Evolutionary conservation across 2,329 filamentous ascomycete species (phyloP).

Genomic region (Stemphylium vesicarium): DNA sequence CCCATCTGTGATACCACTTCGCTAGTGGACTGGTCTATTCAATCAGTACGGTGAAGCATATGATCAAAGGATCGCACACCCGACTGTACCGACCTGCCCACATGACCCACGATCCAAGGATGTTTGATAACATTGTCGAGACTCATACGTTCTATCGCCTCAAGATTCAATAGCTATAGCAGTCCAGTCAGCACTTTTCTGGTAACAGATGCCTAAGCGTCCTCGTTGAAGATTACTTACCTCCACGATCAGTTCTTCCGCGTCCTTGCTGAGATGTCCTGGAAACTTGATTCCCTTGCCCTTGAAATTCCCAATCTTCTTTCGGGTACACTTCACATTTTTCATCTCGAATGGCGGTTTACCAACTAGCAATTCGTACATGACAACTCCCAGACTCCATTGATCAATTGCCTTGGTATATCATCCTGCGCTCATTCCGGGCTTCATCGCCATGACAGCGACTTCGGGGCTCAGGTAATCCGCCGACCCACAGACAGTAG

Average conservation of each 20-base stretch:
- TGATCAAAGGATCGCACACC: slow-evolving; percentile 4
- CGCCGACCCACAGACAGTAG: slow-evolving; percentile 92
- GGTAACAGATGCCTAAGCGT: not conserved
- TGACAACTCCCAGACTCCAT: slow-evolving; percentile 92
- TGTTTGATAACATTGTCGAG: slow-evolving; percentile 84
- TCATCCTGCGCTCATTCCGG: slow-evolving; percentile 73
- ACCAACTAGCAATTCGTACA: slow-evolving; percentile 90
- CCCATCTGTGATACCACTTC: not conserved
- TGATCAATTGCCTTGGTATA: slow-evolving; percentile 93
- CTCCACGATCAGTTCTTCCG: slow-evolving; percentile 74
- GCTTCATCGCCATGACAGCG: slow-evolving; percentile 57
- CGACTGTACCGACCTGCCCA: slow-evolving; percentile 1
- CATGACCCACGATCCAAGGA: slow-evolving; percentile 87
- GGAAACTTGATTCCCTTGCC: slow-evolving; percentile 87
- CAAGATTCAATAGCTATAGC: slow-evolving; percentile 53
- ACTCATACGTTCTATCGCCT: slow-evolving; percentile 86
- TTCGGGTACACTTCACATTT: slow-evolving; percentile 79
- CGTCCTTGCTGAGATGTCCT: slow-evolving; percentile 82
- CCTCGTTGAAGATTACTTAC: slow-evolving; percentile 18
- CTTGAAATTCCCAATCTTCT: slow-evolving; percentile 71
- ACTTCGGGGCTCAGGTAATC: slow-evolving; percentile 97
- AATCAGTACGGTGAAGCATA: slow-evolving; percentile 2
- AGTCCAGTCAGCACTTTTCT: not conserved
- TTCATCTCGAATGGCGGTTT: slow-evolving; percentile 94
- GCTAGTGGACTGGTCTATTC: not conserved